phyloP scores from a whole-genome alignment of 441 rosid species.

The Populus hybrid region DNA sequence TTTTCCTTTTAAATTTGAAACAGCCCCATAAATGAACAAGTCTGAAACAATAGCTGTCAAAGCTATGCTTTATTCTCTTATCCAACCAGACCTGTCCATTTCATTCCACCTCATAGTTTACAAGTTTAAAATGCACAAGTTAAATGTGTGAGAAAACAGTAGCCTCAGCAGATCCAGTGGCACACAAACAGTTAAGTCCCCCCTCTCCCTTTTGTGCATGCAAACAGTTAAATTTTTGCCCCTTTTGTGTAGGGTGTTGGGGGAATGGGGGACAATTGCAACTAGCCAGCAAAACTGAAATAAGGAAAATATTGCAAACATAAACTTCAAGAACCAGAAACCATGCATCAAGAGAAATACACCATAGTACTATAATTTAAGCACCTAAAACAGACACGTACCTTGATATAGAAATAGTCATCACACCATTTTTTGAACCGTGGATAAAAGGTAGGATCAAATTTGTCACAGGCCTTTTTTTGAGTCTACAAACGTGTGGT shows the following conservation, averaged over 20 bases:
- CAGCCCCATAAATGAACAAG: background rate
- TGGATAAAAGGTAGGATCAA: conserved; percentile 83
- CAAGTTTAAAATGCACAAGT: background rate
- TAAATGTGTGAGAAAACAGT: background rate
- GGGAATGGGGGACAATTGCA: background rate
- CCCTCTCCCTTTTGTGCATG: too few species aligned
- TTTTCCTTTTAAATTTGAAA: background rate
- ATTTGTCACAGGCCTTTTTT: conserved; percentile 82
- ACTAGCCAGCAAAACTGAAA: background rate
- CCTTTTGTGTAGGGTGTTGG: background rate
- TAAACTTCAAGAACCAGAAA: background rate
- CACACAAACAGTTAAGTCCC: background rate
- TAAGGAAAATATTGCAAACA: background rate
- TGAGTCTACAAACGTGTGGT: conserved; percentile 49
- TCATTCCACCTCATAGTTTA: background rate
- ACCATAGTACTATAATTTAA: background rate
- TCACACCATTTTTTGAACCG: conserved; percentile 98
- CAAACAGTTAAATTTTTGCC: background rate
- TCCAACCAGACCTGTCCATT: background rate
- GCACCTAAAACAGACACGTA: conserved; percentile 15
- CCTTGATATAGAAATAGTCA: conserved; percentile 92
- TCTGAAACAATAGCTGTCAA: background rate
- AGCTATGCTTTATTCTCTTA: background rate
- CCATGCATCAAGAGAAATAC: background rate
- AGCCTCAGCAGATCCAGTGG: background rate